Conservation (phyloP, 129 eudicot species). For the Ambrosia artemisiifolia region DNA sequence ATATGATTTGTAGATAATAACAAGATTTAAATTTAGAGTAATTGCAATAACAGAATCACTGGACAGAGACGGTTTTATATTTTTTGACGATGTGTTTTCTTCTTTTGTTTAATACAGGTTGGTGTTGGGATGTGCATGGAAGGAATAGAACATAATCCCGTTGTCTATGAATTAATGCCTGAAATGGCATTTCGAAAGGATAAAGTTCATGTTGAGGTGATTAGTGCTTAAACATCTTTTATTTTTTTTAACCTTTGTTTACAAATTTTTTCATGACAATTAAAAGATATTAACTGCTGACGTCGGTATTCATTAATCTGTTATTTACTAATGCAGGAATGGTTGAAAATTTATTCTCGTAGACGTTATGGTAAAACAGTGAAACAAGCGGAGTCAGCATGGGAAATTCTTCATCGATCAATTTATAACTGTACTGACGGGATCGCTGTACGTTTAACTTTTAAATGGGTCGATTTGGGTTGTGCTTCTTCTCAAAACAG, state of each 20-base stretch:
- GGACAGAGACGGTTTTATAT: not conserved
- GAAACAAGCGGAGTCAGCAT: slow-evolving; percentile 64
- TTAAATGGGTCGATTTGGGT: not conserved
- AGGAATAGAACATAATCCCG: slow-evolving; percentile 98
- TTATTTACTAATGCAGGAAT: slow-evolving; percentile 53
- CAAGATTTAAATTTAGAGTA: too few species aligned
- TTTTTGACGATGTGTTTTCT: not conserved
- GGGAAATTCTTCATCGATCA: slow-evolving; percentile 79
- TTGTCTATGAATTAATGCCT: slow-evolving; percentile 90
- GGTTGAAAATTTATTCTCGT: slow-evolving; percentile 72
- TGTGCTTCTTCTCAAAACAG: too few species aligned
- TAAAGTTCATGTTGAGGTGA: slow-evolving; percentile 61
- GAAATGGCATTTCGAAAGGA: slow-evolving; percentile 95
- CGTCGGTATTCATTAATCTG: not conserved
- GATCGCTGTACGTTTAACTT: slow-evolving; percentile 66
- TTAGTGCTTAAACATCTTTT: slow-evolving; percentile 18
- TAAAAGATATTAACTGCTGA: not conserved
- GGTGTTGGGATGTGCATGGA: slow-evolving; percentile 99
- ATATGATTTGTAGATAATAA: not conserved
- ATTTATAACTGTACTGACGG: slow-evolving; percentile 87
- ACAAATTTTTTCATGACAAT: not conserved
- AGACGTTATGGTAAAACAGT: slow-evolving; percentile 86
- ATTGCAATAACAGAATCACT: too few species aligned
- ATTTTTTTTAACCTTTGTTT: not conserved
- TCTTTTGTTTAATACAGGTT: slow-evolving; percentile 42